Evolutionary conservation across 352 stramenopile genomes (phyloP), one percentile per base, ranked within the genome.

Genomic region (Globisporangium okanoganense): DNA sequence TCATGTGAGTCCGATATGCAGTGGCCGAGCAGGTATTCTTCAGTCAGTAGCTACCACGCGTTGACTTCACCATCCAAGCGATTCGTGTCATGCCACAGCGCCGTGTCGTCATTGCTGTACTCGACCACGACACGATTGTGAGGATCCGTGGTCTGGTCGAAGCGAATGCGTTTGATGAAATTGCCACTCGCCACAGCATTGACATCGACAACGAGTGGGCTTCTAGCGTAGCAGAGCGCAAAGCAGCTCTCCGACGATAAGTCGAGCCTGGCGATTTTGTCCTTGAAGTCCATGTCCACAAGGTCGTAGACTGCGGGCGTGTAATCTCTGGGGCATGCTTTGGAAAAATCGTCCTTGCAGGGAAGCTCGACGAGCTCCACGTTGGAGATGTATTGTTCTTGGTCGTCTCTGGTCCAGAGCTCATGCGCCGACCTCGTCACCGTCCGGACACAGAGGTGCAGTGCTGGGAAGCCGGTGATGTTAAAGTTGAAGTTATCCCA

Each of bases 401-500:
- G 43, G 24, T 47, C 40, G 22, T 25, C 40, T 9, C 22, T 47
- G 40, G 40, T 25, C 18, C 40, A 47, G 22, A 47, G 22, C 14
- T 47, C 40, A 24, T 47, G 40, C 40, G 18, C 40, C 5, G 40
- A 47, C 5, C 18, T 47, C 40, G 40, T 47, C 4, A 47, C 40
- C 7, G 40, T 47, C 13, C 40, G 20, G 6, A 47, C 40, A 5
- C 40, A 47, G 8, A 47, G 40, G 10, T 49, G 43, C 20, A 49
- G 12, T 13, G 44, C 44, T 33, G 44, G 22, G 13, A 27, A 51
- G 22, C 16, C 12, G 6, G 44, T 51, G 44, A 33, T 13, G 44
- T 51, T 51, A 20, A 31, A 51, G 44, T 51, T 51, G 44, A 20
- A 51, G 22, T 51, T 51, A 29, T 51, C 44, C 44, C 44, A 33